phyloP scores from a whole-genome alignment of 2,329 filamentous ascomycete genomes.

The Claviceps citrina region DNA sequence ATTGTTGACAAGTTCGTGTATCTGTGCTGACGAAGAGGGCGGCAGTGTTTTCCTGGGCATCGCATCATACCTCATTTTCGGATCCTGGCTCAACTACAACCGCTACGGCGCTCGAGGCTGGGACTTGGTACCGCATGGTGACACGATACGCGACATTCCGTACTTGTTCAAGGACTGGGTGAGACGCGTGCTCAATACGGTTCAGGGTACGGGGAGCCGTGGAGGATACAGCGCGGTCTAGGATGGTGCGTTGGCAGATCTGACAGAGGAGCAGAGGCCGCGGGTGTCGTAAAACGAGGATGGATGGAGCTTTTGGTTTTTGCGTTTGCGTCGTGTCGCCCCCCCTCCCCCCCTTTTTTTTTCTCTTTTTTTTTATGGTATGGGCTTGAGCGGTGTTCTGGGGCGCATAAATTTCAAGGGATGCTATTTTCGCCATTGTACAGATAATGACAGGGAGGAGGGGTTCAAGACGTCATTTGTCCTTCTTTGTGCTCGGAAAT shows the following conservation, averaged over 20 bases:
- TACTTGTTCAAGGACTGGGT: conserved; percentile 85
- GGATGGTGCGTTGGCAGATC: conserved; percentile 9
- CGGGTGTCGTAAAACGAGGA: neutral
- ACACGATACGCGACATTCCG: conserved; percentile 80
- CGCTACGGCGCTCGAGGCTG: conserved; percentile 87
- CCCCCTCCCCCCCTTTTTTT: too few species aligned
- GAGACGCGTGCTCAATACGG: conserved; percentile 61
- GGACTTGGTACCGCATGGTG: conserved; percentile 85
- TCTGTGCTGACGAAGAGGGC: neutral
- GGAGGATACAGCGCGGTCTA: conserved; percentile 92
- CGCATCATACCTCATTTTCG: conserved; percentile 88
- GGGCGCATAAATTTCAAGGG: too few species aligned
- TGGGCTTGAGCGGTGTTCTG: too few species aligned
- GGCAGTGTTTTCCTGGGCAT: conserved; percentile 66
- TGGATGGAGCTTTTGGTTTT: too few species aligned
- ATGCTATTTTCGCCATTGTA: too few species aligned
- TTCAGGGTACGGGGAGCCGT: conserved; percentile 69
- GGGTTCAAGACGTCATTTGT: too few species aligned
- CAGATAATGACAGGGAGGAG: too few species aligned
- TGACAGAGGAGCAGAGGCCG: neutral
- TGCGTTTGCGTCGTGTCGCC: too few species aligned
- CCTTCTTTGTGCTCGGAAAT: too few species aligned
- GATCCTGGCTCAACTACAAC: conserved; percentile 98
- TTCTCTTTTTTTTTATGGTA: too few species aligned
- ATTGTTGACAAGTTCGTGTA: too few species aligned